Evolutionary conservation across 306 rosid species (phyloP).

Genomic region (Oxytropis ochrocephala): DNA sequence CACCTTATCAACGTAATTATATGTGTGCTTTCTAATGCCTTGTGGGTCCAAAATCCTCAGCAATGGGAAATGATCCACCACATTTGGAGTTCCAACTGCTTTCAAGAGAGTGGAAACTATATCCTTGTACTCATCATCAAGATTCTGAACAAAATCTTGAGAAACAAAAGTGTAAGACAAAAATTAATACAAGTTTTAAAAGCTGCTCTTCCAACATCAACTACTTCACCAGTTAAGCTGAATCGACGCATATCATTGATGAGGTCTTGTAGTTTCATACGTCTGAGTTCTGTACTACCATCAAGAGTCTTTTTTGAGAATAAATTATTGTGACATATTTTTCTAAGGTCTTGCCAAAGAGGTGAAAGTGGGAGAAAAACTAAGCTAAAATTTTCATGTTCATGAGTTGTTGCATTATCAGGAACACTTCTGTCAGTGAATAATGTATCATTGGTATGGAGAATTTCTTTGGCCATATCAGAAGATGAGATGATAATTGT

Average conservation of each 20-base stretch:
- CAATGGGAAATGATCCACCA: slow-evolving; percentile 32
- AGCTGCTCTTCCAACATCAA: slow-evolving; percentile 38
- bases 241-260: slow-evolving; percentile 7
- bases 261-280: slow-evolving; percentile 27
- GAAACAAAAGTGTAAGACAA: slow-evolving; percentile 38
- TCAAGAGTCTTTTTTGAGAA: slow-evolving; percentile 35
- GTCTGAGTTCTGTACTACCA: slow-evolving; percentile 12
- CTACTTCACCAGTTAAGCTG: slow-evolving; percentile 1
- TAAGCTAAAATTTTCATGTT: slow-evolving; percentile 3
- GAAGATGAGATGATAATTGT: slow-evolving; percentile 10
- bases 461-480: slow-evolving; percentile 1
- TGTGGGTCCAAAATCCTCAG: slow-evolving; percentile 35
- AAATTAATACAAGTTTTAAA: slow-evolving; percentile 30
- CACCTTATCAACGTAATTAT: slow-evolving; percentile 10
- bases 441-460: not conserved
- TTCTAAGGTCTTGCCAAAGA: slow-evolving; percentile 19
- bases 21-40: slow-evolving; percentile 19
- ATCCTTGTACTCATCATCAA: slow-evolving; percentile 17
- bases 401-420: not conserved
- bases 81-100: slow-evolving; percentile 34
- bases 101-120: slow-evolving; percentile 16
- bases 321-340: slow-evolving; percentile 12
- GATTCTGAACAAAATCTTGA: slow-evolving; percentile 28
- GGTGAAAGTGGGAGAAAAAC: slow-evolving; percentile 16
- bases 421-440: slow-evolving; percentile 23